These are phyloP conservation scores for Ophiocordyceps camponoti-leonardi DNA, from an alignment of 2,329 filamentous ascomycete genomes.

Conservation along the genomic window DNA sequence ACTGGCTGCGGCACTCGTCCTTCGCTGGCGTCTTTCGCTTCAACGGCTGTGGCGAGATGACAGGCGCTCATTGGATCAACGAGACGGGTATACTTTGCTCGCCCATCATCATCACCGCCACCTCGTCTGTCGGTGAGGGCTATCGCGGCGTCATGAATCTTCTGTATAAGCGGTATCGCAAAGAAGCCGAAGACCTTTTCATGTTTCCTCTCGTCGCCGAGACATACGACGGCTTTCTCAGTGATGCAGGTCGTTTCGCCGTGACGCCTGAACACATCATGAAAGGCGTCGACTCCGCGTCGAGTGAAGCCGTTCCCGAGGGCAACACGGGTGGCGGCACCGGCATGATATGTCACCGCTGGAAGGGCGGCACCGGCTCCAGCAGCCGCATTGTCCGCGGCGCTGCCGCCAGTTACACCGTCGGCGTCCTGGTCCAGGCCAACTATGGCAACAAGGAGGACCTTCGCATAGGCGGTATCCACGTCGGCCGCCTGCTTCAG, in stretches of 20 bases:
- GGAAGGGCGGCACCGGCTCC: constrained; percentile 50
- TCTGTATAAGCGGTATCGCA: constrained; percentile 25
- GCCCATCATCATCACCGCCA: constrained; percentile 43
- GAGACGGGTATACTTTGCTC: constrained; percentile 42
- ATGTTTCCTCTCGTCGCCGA: constrained; percentile 41
- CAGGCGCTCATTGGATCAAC: constrained; percentile 41
- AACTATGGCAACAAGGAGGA: constrained; percentile 44
- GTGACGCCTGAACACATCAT: constrained; percentile 36
- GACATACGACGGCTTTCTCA: constrained; percentile 46
- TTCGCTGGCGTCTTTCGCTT: constrained; percentile 40
- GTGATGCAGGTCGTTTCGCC: constrained; percentile 36
- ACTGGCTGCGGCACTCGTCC: constrained; percentile 26
- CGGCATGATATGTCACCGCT: constrained; percentile 48
- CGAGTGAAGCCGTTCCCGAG: constrained; percentile 34
- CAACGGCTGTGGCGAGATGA: constrained; percentile 48
- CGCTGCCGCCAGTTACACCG: constrained; percentile 28
- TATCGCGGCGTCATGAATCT: constrained; percentile 43
- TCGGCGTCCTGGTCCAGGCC: constrained; percentile 45
- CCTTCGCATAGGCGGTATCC: constrained; percentile 41
- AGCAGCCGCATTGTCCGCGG: constrained; percentile 38
- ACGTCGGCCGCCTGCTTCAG: constrained; percentile 40
- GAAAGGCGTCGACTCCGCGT: constrained; percentile 32
- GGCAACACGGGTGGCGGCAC: constrained; percentile 51
- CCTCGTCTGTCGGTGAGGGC: constrained; percentile 37
- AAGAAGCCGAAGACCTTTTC: constrained; percentile 31